These are phyloP conservation scores for Chlorella sp. DNA, from an alignment of 139 green algal genomes.

Conservation along the genomic window DNA sequence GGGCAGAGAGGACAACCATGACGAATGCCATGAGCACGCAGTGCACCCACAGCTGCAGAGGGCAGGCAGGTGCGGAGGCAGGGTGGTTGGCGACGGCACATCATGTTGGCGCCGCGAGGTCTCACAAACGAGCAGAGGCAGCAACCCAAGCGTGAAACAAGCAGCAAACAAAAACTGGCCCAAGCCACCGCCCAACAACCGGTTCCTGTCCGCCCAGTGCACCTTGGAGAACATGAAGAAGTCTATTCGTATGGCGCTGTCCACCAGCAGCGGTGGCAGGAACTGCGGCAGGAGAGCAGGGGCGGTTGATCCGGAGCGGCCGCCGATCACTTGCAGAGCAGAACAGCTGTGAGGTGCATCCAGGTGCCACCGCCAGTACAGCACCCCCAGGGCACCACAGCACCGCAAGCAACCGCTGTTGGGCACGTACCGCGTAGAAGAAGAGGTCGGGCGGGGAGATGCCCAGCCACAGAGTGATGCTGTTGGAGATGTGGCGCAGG, in stretches of 20 bases:
- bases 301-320: no score
- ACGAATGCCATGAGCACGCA: slow-evolving; percentile 81
- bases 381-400: no score
- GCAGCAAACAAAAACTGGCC: not conserved
- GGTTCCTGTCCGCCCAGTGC: no score
- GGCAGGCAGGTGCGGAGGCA: not conserved
- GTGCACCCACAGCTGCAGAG: slow-evolving; percentile 52
- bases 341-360: no score
- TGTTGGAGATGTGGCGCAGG: slow-evolving; percentile 77
- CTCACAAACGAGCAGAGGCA: no score
- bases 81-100: not conserved
- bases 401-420: no score
- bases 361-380: no score
- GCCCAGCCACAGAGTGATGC: slow-evolving; percentile 83
- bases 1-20: slow-evolving; percentile 61
- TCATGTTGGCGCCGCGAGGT: no score
- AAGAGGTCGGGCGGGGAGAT: slow-evolving; percentile 51
- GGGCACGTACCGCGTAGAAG: slow-evolving; percentile 16
- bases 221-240: slow-evolving; percentile 86
- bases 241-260: slow-evolving; percentile 76
- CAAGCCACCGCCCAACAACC: no score
- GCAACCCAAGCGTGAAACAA: no score
- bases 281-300: slow-evolving; percentile 52
- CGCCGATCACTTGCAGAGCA: no score
- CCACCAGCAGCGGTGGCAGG: slow-evolving; percentile 75